Evolutionary conservation across 139 green algal genomes (phyloP).

Genomic region (Asterochloris sp.): DNA sequence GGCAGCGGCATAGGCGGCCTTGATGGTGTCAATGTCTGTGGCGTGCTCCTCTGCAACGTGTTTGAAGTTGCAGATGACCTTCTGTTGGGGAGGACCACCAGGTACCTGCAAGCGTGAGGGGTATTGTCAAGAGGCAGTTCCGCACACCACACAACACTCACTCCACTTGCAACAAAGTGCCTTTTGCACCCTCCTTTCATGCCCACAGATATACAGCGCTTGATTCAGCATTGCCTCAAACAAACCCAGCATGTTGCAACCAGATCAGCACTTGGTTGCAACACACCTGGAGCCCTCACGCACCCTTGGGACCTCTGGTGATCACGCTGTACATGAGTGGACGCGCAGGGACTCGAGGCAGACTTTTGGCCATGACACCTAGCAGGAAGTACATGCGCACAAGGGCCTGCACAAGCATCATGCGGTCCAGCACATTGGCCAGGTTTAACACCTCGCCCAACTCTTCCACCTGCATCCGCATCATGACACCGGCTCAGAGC

Average conservation of each 20-base stretch:
- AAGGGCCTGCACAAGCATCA: conserved; percentile 1
- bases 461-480: too few species aligned
- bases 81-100: not conserved
- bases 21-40: not conserved
- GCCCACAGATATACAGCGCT: not conserved
- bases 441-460: too few species aligned
- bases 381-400: conserved; percentile 3
- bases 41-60: not conserved
- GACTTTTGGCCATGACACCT: not conserved
- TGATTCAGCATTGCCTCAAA: not conserved
- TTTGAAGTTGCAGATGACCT: not conserved
- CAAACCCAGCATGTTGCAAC: not conserved
- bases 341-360: not conserved
- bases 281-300: too few species aligned
- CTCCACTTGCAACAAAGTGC: not conserved
- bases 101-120: not conserved
- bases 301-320: not conserved
- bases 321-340: not conserved
- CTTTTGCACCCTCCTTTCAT: not conserved
- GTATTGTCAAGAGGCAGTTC: too few species aligned
- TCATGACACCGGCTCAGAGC: too few species aligned
- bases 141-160: not conserved
- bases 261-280: not conserved
- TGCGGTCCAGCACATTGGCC: not conserved
- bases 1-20: not conserved